Percentiles rank a stretch among this genome's conserved stretches.
Evolutionary conservation across 1,284 basidiomycete species (phyloP).

Genomic region (Cronartium quercuum): DNA sequence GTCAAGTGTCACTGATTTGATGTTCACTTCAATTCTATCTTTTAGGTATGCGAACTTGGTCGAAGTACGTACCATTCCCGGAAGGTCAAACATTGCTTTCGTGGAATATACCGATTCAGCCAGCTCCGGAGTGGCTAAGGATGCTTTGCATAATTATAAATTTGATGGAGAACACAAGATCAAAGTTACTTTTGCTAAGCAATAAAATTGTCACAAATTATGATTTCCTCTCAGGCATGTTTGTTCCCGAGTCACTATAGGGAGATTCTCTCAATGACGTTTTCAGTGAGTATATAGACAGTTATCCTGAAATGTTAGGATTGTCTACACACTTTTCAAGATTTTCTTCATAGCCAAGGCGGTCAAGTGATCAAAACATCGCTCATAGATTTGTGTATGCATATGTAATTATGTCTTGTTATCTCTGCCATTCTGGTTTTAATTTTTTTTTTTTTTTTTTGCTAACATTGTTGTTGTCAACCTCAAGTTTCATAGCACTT

Average conservation of each 20-base stretch:
- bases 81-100: conserved; percentile 91
- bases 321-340: too few relatives aligned
- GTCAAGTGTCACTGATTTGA: too few relatives aligned
- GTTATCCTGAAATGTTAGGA: not conserved
- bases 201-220: conserved; percentile 12
- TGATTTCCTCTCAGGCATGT: not conserved
- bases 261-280: not conserved
- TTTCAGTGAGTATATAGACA: not conserved
- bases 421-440: too few relatives aligned
- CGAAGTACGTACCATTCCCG: conserved; percentile 93
- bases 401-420: too few relatives aligned
- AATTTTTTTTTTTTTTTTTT: too few relatives aligned
- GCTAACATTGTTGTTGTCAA: too few relatives aligned
- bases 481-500: too few relatives aligned
- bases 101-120: conserved; percentile 88
- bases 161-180: conserved; percentile 92
- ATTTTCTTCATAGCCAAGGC: not conserved
- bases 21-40: not conserved
- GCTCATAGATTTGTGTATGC: not conserved
- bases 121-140: conserved; percentile 80
- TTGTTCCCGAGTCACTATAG: too few relatives aligned
- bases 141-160: conserved; percentile 92
- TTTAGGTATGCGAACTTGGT: conserved; percentile 76
- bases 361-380: too few relatives aligned
- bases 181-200: conserved; percentile 60